Evolutionary conservation across 2,329 filamentous ascomycete species (phyloP).

Genomic region (Pestalotiopsis sp.): DNA sequence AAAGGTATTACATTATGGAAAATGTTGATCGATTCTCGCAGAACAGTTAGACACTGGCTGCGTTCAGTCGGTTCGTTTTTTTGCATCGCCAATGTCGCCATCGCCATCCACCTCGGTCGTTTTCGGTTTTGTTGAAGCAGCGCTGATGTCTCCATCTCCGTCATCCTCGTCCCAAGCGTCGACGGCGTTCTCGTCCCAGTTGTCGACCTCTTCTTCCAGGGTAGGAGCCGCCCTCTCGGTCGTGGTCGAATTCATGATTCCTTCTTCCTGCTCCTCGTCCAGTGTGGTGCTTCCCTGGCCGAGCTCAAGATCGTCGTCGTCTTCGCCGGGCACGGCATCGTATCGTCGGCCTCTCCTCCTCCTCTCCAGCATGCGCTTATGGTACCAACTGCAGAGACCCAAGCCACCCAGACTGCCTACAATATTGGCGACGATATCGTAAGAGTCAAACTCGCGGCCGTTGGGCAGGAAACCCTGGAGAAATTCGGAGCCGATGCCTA

Average conservation of each 20-base stretch:
- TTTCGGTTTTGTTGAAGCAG: constrained; percentile 17
- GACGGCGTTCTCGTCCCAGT: constrained; percentile 85
- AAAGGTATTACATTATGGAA: constrained; percentile 4
- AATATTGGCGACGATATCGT: constrained; percentile 87
- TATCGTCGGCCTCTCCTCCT: constrained; percentile 76
- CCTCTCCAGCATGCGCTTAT: constrained; percentile 91
- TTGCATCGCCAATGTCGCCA: constrained; percentile 26
- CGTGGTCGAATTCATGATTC: constrained; percentile 47
- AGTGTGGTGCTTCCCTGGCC: constrained; percentile 48
- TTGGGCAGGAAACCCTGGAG: constrained; percentile 76
- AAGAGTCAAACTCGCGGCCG: constrained; percentile 71
- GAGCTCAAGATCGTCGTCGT: constrained; percentile 73
- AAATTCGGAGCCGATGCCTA: constrained; percentile 76
- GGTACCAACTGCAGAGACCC: constrained; percentile 84
- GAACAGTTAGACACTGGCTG: background rate
- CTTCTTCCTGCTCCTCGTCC: constrained; percentile 62
- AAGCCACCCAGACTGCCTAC: constrained; percentile 74
- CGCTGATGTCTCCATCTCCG: constrained; percentile 26
- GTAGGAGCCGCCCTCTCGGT: constrained; percentile 34
- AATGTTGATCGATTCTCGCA: background rate
- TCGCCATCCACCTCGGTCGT: constrained; percentile 25
- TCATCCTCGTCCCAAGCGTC: constrained; percentile 60
- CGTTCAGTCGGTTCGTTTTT: constrained; percentile 36
- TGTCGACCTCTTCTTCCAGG: constrained; percentile 83
- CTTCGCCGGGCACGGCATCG: constrained; percentile 65